Conservation (phyloP, 1,284 basidiomycete species). For the Ceratobasidium sp. region DNA sequence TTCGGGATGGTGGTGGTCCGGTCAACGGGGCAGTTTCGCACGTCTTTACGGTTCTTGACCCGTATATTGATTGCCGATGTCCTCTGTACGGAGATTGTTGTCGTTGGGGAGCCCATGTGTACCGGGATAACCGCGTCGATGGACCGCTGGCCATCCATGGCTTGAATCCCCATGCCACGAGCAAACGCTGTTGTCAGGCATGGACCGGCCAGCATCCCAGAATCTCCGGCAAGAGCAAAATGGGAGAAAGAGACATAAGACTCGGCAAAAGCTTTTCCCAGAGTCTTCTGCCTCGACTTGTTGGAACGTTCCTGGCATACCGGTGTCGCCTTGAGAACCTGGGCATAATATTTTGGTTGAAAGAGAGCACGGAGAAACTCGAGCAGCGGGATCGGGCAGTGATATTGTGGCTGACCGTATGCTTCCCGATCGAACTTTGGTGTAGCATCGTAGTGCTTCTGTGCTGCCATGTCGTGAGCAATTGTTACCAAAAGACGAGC, state of each 20-base stretch:
- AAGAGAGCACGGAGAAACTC: constrained; percentile 14
- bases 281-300: neutral
- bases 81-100: neutral
- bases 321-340: neutral
- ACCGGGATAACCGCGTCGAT: constrained; percentile 27
- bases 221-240: constrained; percentile 9
- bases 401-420: neutral
- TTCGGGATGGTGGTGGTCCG: neutral
- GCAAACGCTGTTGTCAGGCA: neutral
- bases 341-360: neutral
- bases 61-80: constrained; percentile 16
- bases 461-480: neutral
- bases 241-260: constrained; percentile 17
- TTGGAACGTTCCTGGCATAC: neutral
- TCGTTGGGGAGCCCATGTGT: constrained; percentile 4
- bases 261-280: neutral
- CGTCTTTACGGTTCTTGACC: constrained; percentile 7
- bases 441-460: neutral
- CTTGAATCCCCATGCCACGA: constrained; percentile 10
- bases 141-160: constrained; percentile 13
- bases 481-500: constrained; percentile 2
- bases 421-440: neutral
- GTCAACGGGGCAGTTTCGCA: neutral
- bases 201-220: neutral
- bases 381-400: neutral